Conservation (phyloP, 2,329 filamentous ascomycete species). For the Curvularia sp. region DNA sequence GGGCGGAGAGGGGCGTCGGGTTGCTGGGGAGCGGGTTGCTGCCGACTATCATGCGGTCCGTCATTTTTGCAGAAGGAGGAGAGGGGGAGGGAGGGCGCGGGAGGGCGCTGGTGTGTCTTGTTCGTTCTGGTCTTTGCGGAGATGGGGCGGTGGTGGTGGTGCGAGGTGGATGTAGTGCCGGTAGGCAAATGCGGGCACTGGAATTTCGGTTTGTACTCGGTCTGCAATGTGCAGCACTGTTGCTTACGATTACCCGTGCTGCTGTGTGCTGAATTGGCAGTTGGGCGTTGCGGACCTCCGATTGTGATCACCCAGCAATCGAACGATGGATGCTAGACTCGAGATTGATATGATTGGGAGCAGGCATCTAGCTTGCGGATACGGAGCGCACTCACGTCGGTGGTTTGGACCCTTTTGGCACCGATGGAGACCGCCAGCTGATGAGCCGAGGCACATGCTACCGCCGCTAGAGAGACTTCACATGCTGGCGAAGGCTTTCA, state of each 20-base stretch:
- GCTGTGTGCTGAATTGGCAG: neutral
- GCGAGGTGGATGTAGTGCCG: neutral
- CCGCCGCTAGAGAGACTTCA: constrained; percentile 11
- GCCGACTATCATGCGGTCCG: constrained; percentile 33
- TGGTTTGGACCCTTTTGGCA: neutral
- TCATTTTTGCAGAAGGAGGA: constrained; percentile 18
- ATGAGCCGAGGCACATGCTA: constrained; percentile 23
- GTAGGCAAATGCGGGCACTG: neutral
- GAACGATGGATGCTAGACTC: constrained; percentile 24
- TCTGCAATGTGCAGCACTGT: neutral
- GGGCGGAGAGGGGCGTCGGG: constrained; percentile 77
- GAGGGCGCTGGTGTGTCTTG: neutral
- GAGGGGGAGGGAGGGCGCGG: neutral
- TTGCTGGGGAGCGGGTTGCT: constrained; percentile 37
- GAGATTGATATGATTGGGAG: constrained; percentile 24
- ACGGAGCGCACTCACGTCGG: constrained; percentile 68
- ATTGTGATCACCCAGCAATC: constrained; percentile 11
- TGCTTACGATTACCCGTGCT: neutral
- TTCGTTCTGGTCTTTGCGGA: neutral
- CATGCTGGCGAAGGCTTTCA: constrained; percentile 10
- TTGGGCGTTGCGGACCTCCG: constrained; percentile 40
- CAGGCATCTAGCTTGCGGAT: constrained; percentile 67
- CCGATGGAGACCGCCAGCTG: constrained; percentile 10
- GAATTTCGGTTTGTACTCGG: neutral
- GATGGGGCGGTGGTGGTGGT: neutral